These are phyloP conservation scores for Tetradesmus lagerheimii DNA, from an alignment of 139 green algal species.

Conservation along the genomic window DNA sequence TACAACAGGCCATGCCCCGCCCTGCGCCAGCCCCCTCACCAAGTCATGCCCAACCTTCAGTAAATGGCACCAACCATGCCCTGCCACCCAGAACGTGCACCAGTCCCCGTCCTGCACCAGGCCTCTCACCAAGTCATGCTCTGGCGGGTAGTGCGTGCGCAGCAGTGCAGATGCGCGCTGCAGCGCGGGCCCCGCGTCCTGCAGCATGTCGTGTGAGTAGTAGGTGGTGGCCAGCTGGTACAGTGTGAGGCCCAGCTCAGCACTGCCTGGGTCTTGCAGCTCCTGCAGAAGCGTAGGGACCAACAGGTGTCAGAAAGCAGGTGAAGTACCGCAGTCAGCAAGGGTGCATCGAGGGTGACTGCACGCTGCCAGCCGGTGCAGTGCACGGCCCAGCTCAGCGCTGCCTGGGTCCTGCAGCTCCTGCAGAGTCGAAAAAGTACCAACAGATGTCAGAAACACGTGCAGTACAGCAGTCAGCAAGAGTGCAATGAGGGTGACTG, in stretches of 20 bases:
- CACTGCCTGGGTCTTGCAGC: slow-evolving; percentile 35
- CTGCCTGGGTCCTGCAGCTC: not conserved
- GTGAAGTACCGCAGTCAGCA: too few species aligned
- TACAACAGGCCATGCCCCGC: too few species aligned
- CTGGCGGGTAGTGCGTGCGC: slow-evolving; percentile 47
- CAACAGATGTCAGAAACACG: not conserved
- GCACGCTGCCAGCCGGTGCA: too few species aligned
- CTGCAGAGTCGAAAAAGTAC: not conserved
- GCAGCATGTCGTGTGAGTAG: slow-evolving; percentile 66
- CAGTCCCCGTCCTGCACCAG: not conserved
- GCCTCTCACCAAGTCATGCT: slow-evolving; percentile 60
- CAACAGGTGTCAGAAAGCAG: too few species aligned
- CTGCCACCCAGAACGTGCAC: not conserved
- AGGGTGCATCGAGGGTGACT: too few species aligned
- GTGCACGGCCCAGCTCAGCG: not conserved
- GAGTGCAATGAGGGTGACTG: too few species aligned
- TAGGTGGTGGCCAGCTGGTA: slow-evolving; percentile 71
- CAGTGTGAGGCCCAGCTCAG: slow-evolving; percentile 59
- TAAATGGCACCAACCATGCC: not conserved
- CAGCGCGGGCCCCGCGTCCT: slow-evolving; percentile 47
- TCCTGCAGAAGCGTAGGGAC: not conserved
- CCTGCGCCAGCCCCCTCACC: too few species aligned
- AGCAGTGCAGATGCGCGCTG: slow-evolving; percentile 45
- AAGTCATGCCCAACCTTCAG: too few species aligned
- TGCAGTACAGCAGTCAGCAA: not conserved